phyloP scores from a whole-genome alignment of 2,329 filamentous ascomycete species.

The Xylaria sp. region DNA sequence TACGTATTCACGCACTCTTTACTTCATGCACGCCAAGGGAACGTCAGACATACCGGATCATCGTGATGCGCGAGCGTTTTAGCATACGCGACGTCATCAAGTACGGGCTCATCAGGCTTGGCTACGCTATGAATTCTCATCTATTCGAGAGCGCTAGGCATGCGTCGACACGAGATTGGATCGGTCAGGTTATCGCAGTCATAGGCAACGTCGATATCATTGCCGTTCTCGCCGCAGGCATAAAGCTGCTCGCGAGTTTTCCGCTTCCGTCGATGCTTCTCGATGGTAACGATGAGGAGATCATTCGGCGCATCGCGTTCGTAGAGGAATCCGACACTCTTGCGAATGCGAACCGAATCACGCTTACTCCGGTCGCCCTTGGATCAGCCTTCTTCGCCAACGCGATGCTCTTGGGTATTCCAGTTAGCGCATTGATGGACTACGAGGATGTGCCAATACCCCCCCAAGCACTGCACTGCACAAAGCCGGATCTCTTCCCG shows the following conservation, averaged over 20 bases:
- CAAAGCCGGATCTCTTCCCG: conserved; percentile 41
- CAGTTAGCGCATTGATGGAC: conserved; percentile 3
- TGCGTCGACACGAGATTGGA: conserved; percentile 4
- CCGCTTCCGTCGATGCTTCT: neutral
- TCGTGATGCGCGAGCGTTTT: conserved; percentile 28
- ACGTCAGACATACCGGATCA: conserved; percentile 17
- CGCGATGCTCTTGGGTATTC: conserved; percentile 24
- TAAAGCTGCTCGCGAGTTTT: conserved; percentile 14
- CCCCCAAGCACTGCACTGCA: conserved; percentile 20
- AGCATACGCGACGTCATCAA: conserved; percentile 28
- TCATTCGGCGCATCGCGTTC: conserved; percentile 9
- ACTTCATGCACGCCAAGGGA: conserved; percentile 8
- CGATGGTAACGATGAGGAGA: conserved; percentile 1
- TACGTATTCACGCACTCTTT: conserved; percentile 17
- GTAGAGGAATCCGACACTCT: too few relatives aligned
- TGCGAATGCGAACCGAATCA: too few relatives aligned
- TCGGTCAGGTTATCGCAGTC: neutral
- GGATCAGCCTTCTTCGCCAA: conserved; percentile 14
- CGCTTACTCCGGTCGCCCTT: neutral
- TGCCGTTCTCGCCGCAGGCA: conserved; percentile 4
- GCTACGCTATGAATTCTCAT: conserved; percentile 14
- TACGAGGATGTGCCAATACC: conserved; percentile 29
- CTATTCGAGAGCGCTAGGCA: conserved; percentile 23
- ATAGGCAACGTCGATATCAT: conserved; percentile 9
- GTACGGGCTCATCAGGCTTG: conserved; percentile 30